A percentile compares a stretch with the other conserved stretches of the same genome.
These are phyloP conservation scores for Vitis rupestris DNA, from an alignment of 164 flowering plant genomes.

Conservation along the genomic window DNA sequence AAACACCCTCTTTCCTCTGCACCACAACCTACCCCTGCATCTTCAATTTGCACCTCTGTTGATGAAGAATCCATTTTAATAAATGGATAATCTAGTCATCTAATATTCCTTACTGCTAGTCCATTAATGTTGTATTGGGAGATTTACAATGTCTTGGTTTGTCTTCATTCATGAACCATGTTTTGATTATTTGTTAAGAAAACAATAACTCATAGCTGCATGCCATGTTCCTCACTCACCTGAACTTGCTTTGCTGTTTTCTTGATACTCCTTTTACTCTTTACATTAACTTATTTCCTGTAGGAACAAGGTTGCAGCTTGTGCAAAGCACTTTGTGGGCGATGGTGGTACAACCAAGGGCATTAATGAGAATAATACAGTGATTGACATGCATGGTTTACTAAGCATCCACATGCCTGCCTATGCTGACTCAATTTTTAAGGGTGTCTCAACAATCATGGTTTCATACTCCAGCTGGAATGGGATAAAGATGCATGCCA, in stretches of 20 bases:
- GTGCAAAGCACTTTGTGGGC: slow-evolving; percentile 73
- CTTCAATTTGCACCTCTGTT: neutral
- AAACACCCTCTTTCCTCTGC: neutral
- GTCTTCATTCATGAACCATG: neutral
- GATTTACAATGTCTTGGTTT: neutral
- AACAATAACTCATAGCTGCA: neutral
- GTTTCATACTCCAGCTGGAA: slow-evolving; percentile 68
- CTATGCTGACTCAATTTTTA: slow-evolving; percentile 48
- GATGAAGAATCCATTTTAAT: neutral
- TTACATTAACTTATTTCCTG: neutral
- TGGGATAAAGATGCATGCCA: slow-evolving; percentile 68
- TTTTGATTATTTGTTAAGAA: neutral
- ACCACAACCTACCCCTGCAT: neutral
- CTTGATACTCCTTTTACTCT: neutral
- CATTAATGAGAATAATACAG: slow-evolving; percentile 55
- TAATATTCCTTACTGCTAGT: neutral
- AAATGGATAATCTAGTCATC: neutral
- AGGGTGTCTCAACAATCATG: slow-evolving; percentile 67
- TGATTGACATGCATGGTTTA: slow-evolving; percentile 42
- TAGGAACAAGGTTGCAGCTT: slow-evolving; percentile 60
- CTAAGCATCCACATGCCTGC: slow-evolving; percentile 69
- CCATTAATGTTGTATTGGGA: neutral
- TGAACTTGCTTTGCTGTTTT: neutral
- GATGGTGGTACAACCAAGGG: slow-evolving; percentile 72
- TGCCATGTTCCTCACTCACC: neutral